A percentile compares a stretch with the other conserved stretches of the same genome.
phyloP scores from a whole-genome alignment of 192 early-diverging fungal species.

The Borealophlyctis nickersoniae region DNA sequence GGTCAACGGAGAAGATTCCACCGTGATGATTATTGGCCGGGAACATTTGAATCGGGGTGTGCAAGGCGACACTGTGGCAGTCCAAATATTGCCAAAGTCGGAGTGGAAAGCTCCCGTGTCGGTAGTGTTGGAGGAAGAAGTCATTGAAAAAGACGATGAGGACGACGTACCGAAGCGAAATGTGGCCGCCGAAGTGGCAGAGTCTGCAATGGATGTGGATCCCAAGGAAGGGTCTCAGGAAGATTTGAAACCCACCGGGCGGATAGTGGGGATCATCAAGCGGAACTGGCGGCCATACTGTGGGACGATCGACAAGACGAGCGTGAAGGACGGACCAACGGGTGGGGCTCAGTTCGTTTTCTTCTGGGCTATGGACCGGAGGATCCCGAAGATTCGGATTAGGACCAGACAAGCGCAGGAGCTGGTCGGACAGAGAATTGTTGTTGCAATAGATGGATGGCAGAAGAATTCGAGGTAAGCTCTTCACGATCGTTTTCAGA shows the following conservation, averaged over 20 bases:
- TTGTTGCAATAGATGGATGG: constrained; percentile 95
- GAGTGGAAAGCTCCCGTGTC: constrained; percentile 81
- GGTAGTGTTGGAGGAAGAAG: constrained; percentile 71
- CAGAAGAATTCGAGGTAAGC: constrained; percentile 64
- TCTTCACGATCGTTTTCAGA: constrained; percentile 6
- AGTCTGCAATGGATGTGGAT: constrained; percentile 27
- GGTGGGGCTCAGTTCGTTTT: constrained; percentile 70
- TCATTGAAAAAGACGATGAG: constrained; percentile 60
- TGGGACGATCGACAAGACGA: constrained; percentile 80
- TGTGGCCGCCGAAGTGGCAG: constrained; percentile 9
- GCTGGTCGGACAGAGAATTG: constrained; percentile 79
- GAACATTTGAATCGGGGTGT: constrained; percentile 84
- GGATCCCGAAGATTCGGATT: constrained; percentile 92
- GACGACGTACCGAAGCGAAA: constrained; percentile 30
- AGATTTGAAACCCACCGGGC: constrained; percentile 71
- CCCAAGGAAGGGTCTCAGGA: constrained; percentile 22
- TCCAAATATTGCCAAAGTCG: constrained; percentile 77
- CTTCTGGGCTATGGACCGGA: constrained; percentile 86
- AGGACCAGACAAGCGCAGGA: constrained; percentile 81
- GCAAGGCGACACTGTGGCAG: constrained; percentile 88
- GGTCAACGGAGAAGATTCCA: constrained; percentile 70
- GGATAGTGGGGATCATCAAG: constrained; percentile 89
- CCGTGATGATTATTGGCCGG: constrained; percentile 79
- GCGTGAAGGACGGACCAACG: constrained; percentile 35
- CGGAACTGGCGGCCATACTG: constrained; percentile 95